Percentiles rank a stretch among this genome's conserved stretches.
Conservation (phyloP, 495 filamentous ascomycete genomes). For the Thermochaetoides thermophila region DNA sequence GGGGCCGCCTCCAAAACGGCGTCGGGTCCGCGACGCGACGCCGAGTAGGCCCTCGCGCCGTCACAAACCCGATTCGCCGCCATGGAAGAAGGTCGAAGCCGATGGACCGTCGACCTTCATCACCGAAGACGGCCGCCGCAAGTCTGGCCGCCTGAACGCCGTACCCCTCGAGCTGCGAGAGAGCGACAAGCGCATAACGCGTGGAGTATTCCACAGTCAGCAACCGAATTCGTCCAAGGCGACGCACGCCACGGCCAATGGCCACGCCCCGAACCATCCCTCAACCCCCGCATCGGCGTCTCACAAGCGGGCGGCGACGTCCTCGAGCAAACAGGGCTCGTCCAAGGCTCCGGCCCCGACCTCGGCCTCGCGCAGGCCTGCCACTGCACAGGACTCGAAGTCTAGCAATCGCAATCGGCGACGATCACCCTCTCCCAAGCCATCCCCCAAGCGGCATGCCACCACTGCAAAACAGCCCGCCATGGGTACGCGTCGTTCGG, state of each 20-base stretch:
- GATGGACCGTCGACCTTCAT: constrained; percentile 75
- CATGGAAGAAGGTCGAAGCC: constrained; percentile 80
- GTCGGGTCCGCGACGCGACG: constrained; percentile 42
- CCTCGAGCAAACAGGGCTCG: constrained; percentile 9
- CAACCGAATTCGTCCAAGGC: constrained; percentile 12
- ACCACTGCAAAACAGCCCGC: constrained; percentile 24
- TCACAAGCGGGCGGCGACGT: constrained; percentile 7
- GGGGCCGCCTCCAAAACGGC: constrained; percentile 55
- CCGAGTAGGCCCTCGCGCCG: constrained; percentile 20
- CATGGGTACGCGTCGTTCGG: constrained; percentile 24
- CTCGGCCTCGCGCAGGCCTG: constrained; percentile 7
- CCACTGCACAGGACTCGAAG: constrained; percentile 11
- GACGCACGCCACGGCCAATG: constrained; percentile 7
- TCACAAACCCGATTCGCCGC: constrained; percentile 55
- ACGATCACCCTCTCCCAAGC: constrained; percentile 19
- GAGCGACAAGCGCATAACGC: constrained; percentile 44
- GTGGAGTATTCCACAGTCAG: constrained; percentile 24
- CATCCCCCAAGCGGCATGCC: constrained; percentile 17
- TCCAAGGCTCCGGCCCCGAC: constrained; percentile 9
- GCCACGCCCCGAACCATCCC: constrained; percentile 4
- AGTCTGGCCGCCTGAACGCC: constrained; percentile 69
- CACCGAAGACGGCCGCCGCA: constrained; percentile 63
- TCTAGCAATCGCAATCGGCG: constrained; percentile 17
- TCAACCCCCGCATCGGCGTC: constrained; percentile 5
- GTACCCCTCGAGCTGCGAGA: constrained; percentile 55